These are phyloP conservation scores for Plasmodium ovale DNA, from an alignment of 169 alveolate species.

Conservation along the genomic window DNA sequence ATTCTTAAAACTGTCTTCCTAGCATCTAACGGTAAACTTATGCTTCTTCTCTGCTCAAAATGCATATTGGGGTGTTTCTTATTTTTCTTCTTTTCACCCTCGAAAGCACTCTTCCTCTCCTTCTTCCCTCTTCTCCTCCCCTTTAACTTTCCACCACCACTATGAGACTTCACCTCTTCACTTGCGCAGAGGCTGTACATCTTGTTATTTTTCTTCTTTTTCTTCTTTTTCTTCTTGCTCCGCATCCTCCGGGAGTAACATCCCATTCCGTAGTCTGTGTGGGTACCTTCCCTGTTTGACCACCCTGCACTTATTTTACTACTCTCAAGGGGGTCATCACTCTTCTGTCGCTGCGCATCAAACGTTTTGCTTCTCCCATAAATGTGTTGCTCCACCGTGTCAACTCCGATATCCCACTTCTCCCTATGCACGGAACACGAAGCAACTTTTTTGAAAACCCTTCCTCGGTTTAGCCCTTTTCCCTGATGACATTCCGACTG, in stretches of 20 bases:
- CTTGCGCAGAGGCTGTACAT: too few relatives aligned
- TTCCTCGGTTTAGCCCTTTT: not conserved
- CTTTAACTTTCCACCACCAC: not conserved
- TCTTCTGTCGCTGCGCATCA: not conserved
- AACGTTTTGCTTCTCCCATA: not conserved
- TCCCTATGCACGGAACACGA: not conserved
- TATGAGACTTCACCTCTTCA: not conserved
- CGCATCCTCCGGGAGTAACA: too few relatives aligned
- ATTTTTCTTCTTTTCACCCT: not conserved
- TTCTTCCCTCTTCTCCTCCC: not conserved
- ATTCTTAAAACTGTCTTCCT: slow-evolving; percentile 46
- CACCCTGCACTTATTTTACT: too few relatives aligned
- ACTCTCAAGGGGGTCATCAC: too few relatives aligned
- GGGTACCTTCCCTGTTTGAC: too few relatives aligned
- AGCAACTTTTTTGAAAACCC: not conserved
- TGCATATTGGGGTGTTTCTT: too few relatives aligned
- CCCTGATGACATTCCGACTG: not conserved
- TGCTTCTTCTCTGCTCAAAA: slow-evolving; percentile 55
- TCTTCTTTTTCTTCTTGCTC: not conserved
- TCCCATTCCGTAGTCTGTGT: not conserved
- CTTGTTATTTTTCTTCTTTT: not conserved
- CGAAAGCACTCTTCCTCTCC: not conserved
- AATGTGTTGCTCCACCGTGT: too few relatives aligned
- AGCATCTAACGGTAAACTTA: slow-evolving; percentile 49
- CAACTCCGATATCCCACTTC: too few relatives aligned